phyloP scores from a whole-genome alignment of 257 asterid genomes.

The Avicennia marina region DNA sequence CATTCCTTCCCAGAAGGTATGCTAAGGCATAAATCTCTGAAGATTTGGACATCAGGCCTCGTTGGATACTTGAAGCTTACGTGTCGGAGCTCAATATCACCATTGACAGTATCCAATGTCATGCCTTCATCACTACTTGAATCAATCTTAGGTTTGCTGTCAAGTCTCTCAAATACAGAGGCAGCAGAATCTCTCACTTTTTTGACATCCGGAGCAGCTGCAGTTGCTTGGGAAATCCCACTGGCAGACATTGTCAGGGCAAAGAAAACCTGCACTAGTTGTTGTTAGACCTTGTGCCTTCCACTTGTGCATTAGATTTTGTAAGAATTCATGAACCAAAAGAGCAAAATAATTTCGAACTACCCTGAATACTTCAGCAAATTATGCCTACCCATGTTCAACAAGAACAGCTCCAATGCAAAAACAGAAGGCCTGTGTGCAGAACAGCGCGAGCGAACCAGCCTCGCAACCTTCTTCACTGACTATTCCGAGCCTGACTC shows the following conservation, averaged over 20 bases:
- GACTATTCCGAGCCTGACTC: constrained; percentile 59
- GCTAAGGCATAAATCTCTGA: constrained; percentile 51
- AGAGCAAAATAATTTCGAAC: too few species aligned
- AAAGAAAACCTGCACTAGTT: constrained; percentile 66
- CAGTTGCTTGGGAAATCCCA: constrained; percentile 76
- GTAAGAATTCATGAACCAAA: too few species aligned
- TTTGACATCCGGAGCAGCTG: constrained; percentile 72
- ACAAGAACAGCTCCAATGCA: constrained; percentile 84
- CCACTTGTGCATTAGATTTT: too few species aligned
- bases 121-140: constrained; percentile 66
- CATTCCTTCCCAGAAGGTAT: constrained; percentile 77
- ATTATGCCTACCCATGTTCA: constrained; percentile 53
- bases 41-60: constrained; percentile 67
- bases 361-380: not conserved
- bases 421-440: constrained; percentile 71
- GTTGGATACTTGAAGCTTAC: constrained; percentile 82
- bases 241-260: constrained; percentile 78
- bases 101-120: constrained; percentile 55
- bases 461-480: constrained; percentile 74
- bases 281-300: not conserved
- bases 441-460: constrained; percentile 45
- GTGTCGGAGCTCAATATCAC: constrained; percentile 64
- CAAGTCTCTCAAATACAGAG: constrained; percentile 68
- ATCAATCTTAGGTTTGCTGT: constrained; percentile 64
- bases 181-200: constrained; percentile 83